These are phyloP conservation scores for Pneumocystis jirovecii DNA, from an alignment of 1,139 yeast species.

Conservation along the genomic window DNA sequence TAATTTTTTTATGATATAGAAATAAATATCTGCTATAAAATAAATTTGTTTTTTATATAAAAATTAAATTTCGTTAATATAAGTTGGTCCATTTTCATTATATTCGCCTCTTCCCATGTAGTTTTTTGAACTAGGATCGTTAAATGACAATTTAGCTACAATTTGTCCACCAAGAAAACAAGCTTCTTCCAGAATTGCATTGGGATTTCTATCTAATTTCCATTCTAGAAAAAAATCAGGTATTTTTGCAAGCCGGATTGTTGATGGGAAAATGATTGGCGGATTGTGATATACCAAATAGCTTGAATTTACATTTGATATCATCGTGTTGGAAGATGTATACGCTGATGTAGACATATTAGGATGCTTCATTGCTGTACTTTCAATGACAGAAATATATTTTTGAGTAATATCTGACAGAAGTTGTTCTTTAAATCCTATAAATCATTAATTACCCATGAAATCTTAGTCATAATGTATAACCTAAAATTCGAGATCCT, in stretches of 20 bases:
- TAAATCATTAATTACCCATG: slow-evolving; percentile 14
- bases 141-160: neutral
- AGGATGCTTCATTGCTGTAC: slow-evolving; percentile 14
- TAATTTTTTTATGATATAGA: neutral
- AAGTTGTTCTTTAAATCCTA: slow-evolving; percentile 2
- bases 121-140: slow-evolving; percentile 1
- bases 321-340: slow-evolving; percentile 15
- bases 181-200: slow-evolving; percentile 10
- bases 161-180: slow-evolving; percentile 8
- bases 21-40: neutral
- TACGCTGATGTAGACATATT: slow-evolving; percentile 12
- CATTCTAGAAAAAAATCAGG: slow-evolving; percentile 94
- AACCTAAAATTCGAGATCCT: slow-evolving; percentile 59
- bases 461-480: slow-evolving; percentile 42
- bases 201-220: slow-evolving; percentile 35
- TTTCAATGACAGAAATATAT: neutral
- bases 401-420: slow-evolving; percentile 5
- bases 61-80: neutral
- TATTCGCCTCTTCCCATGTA: slow-evolving; percentile 1
- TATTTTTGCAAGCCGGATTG: slow-evolving; percentile 50
- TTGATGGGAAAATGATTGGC: slow-evolving; percentile 41
- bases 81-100: neutral
- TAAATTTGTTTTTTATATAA: neutral
- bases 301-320: slow-evolving; percentile 10
- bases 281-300: slow-evolving; percentile 31